phyloP scores from a whole-genome alignment of 495 filamentous ascomycete genomes.

The Xylaria telfairii region DNA sequence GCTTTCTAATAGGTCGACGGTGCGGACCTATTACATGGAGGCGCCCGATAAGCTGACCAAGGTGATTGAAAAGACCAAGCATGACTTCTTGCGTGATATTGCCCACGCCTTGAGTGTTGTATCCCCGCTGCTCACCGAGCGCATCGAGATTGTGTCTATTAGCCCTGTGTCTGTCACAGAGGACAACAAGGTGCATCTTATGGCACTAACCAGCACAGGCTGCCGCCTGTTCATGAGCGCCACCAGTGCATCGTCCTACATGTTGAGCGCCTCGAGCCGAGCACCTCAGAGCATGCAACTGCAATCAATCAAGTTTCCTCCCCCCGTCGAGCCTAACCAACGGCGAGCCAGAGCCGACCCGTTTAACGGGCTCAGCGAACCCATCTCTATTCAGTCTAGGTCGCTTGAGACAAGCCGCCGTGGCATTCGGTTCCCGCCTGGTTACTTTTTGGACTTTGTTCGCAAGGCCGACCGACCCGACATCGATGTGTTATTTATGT shows the following conservation, averaged over 20 bases:
- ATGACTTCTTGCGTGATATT: slow-evolving; percentile 65
- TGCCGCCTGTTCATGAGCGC: slow-evolving; percentile 92
- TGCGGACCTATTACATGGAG: slow-evolving; percentile 83
- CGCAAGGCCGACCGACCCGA: slow-evolving; percentile 53
- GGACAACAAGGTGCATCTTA: slow-evolving; percentile 81
- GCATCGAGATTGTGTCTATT: slow-evolving; percentile 77
- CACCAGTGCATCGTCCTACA: slow-evolving; percentile 76
- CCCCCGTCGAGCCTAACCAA: slow-evolving; percentile 46
- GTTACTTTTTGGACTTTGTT: slow-evolving; percentile 87
- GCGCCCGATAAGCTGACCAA: slow-evolving; percentile 54
- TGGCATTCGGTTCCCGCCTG: slow-evolving; percentile 77
- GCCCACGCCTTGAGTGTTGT: slow-evolving; percentile 75
- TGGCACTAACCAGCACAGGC: slow-evolving; percentile 88
- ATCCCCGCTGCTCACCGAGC: slow-evolving; percentile 68
- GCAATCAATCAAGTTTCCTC: slow-evolving; percentile 92
- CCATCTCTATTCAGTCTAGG: slow-evolving; percentile 50
- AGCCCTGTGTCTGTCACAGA: slow-evolving; percentile 82
- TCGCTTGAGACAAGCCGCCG: slow-evolving; percentile 60
- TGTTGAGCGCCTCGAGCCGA: slow-evolving; percentile 61
- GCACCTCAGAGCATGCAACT: slow-evolving; percentile 96
- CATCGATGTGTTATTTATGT: slow-evolving; percentile 77
- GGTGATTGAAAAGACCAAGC: slow-evolving; percentile 62
- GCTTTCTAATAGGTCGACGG: slow-evolving; percentile 81
- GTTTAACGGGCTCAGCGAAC: slow-evolving; percentile 37
- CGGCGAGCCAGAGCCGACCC: slow-evolving; percentile 30